Evolutionary conservation across 2,329 filamentous ascomycete species (phyloP), one percentile per base, ranked within the genome.

Genomic region (Lasiodiplodia hormozganensis): DNA sequence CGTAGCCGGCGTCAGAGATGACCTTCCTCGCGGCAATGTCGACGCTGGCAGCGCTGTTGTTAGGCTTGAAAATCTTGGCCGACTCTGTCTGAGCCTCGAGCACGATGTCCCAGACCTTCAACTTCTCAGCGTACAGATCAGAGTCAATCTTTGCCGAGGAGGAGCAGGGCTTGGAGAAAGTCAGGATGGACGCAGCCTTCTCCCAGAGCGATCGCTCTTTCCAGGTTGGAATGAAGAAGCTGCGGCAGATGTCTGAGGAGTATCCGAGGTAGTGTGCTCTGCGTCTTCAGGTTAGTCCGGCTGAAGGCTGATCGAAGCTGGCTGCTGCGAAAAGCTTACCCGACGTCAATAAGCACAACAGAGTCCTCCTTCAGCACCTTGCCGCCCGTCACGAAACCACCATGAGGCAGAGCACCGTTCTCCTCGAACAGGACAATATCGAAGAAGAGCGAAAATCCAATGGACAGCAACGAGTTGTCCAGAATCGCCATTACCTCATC

Each of bases 391-490:
- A 67, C 82, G 69, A 85, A 84, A 1, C 85, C 85, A 0, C 86
- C 85, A 69, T 88, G 85, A 0, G 85, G 85, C 5, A 87, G 77
- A 0, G 85, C 84, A 0, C 84, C 85, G 62, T 86, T 81, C 70
- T 85, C 83, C 56, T 86, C 87, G 67, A 90, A 90, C 4, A 89
- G 81, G 0, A 90, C 88, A 69, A 90, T 87, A 73, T 90, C 84
- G 75, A 90, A 90, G 76, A 90, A 89, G 0, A 85, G 83, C 18
- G 84, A 78, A 71, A 90, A 82, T 0, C 86, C 85, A 4, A 85
- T 80, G 1, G 85, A 85, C 14, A 83, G 76, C 70, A 90, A 74
- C 0, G 87, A 85, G 36, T 83, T 82, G 72, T 90, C 84, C 2
- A 90, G 80, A 1, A 88, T 85, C 23, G 79, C 74, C 10, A 81